These are phyloP conservation scores for Sanguinoderma infundibulare DNA, from an alignment of 1,284 basidiomycete species.

Conservation along the genomic window DNA sequence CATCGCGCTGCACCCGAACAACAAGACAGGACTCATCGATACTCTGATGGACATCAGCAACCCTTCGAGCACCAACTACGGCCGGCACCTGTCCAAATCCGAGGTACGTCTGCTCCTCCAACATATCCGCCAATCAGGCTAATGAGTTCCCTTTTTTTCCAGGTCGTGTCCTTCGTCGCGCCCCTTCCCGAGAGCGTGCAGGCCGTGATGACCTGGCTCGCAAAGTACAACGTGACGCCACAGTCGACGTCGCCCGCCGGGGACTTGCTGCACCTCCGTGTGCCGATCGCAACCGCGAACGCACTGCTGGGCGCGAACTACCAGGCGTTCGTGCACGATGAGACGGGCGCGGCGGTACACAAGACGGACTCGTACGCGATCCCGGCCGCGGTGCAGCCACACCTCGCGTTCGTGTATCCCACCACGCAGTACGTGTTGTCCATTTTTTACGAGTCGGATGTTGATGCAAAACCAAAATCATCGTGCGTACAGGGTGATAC, in stretches of 20 bases:
- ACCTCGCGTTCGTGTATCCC: constrained; percentile 43
- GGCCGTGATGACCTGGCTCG: constrained; percentile 41
- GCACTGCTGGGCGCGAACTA: constrained; percentile 40
- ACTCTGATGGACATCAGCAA: constrained; percentile 38
- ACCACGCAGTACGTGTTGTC: constrained; percentile 31
- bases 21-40: constrained; percentile 39
- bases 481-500: not conserved
- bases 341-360: constrained; percentile 30
- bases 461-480: not conserved
- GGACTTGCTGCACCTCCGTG: constrained; percentile 17
- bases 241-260: constrained; percentile 33
- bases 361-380: constrained; percentile 45
- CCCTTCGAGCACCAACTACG: constrained; percentile 34
- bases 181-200: constrained; percentile 38
- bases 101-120: constrained; percentile 27
- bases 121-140: not conserved
- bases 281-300: constrained; percentile 38
- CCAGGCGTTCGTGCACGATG: constrained; percentile 37
- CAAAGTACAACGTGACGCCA: constrained; percentile 37
- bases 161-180: constrained; percentile 42
- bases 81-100: constrained; percentile 35
- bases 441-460: too few species aligned
- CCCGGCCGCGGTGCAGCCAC: constrained; percentile 36
- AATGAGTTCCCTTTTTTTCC: too few species aligned
- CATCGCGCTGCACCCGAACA: constrained; percentile 35